phyloP scores from a whole-genome alignment of 1,139 yeast genomes.

The Saccharomyces pastorianus region DNA sequence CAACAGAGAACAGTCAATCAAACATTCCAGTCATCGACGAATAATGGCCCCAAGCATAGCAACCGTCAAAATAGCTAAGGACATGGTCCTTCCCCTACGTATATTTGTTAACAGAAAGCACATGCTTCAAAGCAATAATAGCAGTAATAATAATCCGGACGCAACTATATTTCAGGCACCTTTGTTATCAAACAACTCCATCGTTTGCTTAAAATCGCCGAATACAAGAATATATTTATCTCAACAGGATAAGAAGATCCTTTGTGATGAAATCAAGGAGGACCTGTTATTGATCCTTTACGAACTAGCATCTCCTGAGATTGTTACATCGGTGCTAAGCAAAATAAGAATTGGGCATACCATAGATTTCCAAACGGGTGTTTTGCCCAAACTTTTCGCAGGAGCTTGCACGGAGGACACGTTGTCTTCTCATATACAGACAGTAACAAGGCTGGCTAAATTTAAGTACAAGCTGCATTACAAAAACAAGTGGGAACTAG shows the following conservation, averaged over 20 bases:
- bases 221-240: conserved; percentile 25
- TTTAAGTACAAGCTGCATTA: conserved; percentile 23
- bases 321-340: conserved; percentile 16
- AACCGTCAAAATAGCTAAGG: conserved; percentile 17
- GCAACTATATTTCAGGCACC: conserved; percentile 28
- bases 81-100: conserved; percentile 22
- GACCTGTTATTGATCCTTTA: conserved; percentile 25
- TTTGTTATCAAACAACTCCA: conserved; percentile 28
- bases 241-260: conserved; percentile 22
- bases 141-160: conserved; percentile 5
- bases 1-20: background rate
- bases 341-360: conserved; percentile 25
- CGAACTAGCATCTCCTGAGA: conserved; percentile 23
- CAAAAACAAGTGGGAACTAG: conserved; percentile 27
- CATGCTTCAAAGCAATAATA: conserved; percentile 15
- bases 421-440: conserved; percentile 13
- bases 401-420: conserved; percentile 6
- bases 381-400: conserved; percentile 12
- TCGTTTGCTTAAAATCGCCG: conserved; percentile 28
- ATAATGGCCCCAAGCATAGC: conserved; percentile 21
- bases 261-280: conserved; percentile 23
- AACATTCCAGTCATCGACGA: conserved; percentile 2
- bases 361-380: conserved; percentile 18
- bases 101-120: conserved; percentile 28
- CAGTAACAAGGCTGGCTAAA: conserved; percentile 22